Conservation (phyloP, 2,329 filamentous ascomycete species). For the Pezicula carpinea region DNA sequence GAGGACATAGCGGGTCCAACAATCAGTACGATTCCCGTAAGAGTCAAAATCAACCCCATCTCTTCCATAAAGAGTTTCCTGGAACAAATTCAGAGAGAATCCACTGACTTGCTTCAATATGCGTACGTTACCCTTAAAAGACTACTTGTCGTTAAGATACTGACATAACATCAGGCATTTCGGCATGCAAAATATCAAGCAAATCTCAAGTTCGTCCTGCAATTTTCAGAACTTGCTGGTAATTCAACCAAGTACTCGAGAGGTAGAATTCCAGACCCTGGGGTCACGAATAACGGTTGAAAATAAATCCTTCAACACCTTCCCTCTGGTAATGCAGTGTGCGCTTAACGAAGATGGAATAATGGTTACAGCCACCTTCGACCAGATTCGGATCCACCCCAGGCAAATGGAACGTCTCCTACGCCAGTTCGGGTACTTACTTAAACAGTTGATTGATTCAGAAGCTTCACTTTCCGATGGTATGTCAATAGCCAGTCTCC, state of each 20-base stretch:
- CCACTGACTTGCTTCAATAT: constrained; percentile 43
- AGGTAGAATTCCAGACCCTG: too few relatives aligned
- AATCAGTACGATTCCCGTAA: constrained; percentile 37
- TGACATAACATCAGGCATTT: constrained; percentile 32
- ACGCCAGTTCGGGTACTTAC: neutral
- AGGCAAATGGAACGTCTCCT: neutral
- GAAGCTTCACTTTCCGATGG: too few relatives aligned
- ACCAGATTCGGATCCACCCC: neutral
- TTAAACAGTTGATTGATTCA: neutral
- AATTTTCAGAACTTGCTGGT: constrained; percentile 7
- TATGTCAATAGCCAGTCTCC: neutral
- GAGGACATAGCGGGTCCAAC: constrained; percentile 37
- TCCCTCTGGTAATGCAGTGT: constrained; percentile 2
- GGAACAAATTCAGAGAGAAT: constrained; percentile 10
- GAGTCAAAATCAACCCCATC: constrained; percentile 8
- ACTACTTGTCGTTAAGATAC: too few relatives aligned
- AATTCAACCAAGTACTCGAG: constrained; percentile 2
- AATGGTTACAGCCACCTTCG: neutral
- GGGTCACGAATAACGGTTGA: neutral
- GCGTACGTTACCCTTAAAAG: constrained; percentile 6
- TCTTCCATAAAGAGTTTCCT: neutral
- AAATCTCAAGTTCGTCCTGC: neutral
- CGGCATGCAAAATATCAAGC: constrained; percentile 4
- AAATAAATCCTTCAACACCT: neutral
- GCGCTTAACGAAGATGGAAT: neutral